Evolutionary conservation across 441 rosid species (phyloP).

Genomic region (Erodium moschatum): DNA sequence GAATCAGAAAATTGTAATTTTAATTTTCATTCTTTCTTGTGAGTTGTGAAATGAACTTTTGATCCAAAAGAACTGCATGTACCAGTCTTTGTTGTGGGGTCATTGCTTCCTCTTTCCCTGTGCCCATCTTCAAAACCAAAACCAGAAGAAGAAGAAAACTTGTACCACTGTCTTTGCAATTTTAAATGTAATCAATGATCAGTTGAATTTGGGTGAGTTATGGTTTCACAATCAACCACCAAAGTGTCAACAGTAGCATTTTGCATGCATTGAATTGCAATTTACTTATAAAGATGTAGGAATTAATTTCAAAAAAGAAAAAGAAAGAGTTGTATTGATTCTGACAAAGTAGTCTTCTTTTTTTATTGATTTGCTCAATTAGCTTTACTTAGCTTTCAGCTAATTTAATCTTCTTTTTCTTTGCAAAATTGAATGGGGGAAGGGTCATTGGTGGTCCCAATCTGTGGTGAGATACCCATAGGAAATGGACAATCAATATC

Average conservation of each 20-base stretch:
- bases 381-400: background rate
- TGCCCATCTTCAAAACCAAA: background rate
- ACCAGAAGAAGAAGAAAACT: background rate
- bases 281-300: too few species aligned
- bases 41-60: background rate
- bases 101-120: background rate
- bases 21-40: constrained; percentile 2
- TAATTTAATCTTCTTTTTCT: background rate
- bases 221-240: constrained; percentile 7
- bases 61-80: background rate
- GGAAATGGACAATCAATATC: background rate
- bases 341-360: too few species aligned
- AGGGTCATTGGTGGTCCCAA: background rate
- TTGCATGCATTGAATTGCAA: background rate
- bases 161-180: background rate
- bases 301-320: too few species aligned
- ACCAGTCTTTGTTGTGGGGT: background rate
- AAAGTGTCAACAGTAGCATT: background rate
- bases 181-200: background rate
- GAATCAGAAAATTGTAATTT: background rate
- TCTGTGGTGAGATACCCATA: background rate
- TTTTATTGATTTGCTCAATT: background rate
- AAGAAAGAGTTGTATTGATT: too few species aligned
- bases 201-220: background rate
- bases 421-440: background rate